Evolutionary conservation across 257 asterid species (phyloP).

Genomic region (Plantago ovata): DNA sequence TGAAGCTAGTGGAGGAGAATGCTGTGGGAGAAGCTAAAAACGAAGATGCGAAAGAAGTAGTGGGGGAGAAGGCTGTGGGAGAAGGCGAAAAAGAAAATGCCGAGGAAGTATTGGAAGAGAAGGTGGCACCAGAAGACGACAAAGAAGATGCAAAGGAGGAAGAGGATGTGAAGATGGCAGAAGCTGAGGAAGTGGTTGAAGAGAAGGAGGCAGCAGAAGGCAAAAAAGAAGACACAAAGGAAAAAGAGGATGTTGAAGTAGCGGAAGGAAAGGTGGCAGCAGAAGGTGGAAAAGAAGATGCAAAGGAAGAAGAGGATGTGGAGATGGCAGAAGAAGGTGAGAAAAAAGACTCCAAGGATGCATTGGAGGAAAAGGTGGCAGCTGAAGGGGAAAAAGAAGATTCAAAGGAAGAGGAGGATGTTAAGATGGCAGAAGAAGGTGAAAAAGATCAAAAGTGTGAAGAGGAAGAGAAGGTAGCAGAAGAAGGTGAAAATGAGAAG

Average conservation of each 20-base stretch:
- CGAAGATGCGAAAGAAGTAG: slow-evolving; percentile 12
- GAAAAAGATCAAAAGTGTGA: too few relatives aligned
- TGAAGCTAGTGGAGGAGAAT: slow-evolving; percentile 15
- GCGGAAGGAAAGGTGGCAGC: neutral
- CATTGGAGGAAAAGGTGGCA: neutral
- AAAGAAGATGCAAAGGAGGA: slow-evolving; percentile 13
- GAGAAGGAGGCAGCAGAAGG: slow-evolving; percentile 17
- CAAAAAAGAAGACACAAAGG: slow-evolving; percentile 12
- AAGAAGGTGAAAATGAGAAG: neutral
- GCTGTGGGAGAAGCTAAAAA: slow-evolving; percentile 14
- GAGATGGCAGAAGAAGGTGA: slow-evolving; percentile 11
- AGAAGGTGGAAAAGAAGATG: neutral
- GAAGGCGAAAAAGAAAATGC: neutral
- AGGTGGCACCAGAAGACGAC: slow-evolving; percentile 8
- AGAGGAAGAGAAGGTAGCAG: neutral
- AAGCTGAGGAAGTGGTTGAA: slow-evolving; percentile 7
- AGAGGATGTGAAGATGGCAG: slow-evolving; percentile 5
- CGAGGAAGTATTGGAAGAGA: neutral
- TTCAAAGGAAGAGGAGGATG: slow-evolving; percentile 1
- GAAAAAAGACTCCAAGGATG: neutral
- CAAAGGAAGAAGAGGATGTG: slow-evolving; percentile 10
- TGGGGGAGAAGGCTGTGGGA: slow-evolving; percentile 9
- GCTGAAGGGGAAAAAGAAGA: neutral
- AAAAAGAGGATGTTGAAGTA: neutral
- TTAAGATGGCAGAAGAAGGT: neutral